Base-by-base conservation (phyloP, 192 early-diverging fungal species). In the Geranomyces variabilis region DNA sequence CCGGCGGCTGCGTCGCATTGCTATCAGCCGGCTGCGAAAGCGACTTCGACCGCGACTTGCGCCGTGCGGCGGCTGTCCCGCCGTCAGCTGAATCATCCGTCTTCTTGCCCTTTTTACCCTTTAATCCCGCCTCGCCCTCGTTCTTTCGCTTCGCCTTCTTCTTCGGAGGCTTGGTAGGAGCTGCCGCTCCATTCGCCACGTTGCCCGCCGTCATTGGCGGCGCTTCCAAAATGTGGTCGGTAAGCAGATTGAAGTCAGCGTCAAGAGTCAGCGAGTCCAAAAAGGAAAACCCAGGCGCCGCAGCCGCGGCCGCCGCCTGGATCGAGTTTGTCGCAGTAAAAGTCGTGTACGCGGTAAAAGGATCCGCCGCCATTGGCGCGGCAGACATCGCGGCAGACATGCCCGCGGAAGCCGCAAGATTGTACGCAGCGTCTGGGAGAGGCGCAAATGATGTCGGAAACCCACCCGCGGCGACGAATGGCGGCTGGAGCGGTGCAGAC, bases 221-320 rank as follows among this genome's bases (percentile, higher is more conserved):
- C 36, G 36, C 5, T 3, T 74, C 65, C 64, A 74, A 31, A 15
- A 74, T 74, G 21, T 74, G 71, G 29, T 74, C 63, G 17, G 71
- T 67, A 10, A 74, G 71, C 34, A 74, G 28, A 8, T 48, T 58
- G 15, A 74, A 60, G 15, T 74, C 71, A 14, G 48, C 17, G 1
- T 74, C 64, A 17, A 74, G 26, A 3, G 66, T 56, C 30, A 67
- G 31, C 13, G 71, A 41, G 21, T 74, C 71, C 8, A 74, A 43
- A 43, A 46, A 74, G 0, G 71, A 74, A 44, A 66, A 67, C 10
- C 28, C 58, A 44, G 9, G 9, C 21, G 36, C 44, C 0, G 58
- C 19, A 10, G 22, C 61, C 34, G 17, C 43, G 63, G 63, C 14
- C 19, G 62, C 28, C 48, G 19, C 61, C 6, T 60, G 70, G 10